Conservation (phyloP, 768 basidiomycete species). For the Tylopilus balloui region DNA sequence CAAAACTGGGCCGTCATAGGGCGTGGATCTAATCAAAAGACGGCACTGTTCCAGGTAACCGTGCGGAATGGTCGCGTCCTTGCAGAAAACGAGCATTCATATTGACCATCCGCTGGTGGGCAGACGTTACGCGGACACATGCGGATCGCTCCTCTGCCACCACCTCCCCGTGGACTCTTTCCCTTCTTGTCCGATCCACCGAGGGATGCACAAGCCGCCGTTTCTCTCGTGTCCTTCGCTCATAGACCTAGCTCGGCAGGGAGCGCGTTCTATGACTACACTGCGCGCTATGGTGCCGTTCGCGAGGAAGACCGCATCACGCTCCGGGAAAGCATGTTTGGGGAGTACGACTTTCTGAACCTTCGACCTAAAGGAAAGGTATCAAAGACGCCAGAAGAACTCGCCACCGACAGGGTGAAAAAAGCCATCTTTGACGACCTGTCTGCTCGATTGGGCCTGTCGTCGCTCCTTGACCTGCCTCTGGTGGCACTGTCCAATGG, state of each 20-base stretch:
- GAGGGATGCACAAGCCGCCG: constrained; percentile 44
- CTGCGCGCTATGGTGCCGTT: constrained; percentile 86
- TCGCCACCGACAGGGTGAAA: constrained; percentile 23
- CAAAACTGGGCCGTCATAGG: constrained; percentile 78
- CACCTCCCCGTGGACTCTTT: constrained; percentile 67
- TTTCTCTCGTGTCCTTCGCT: constrained; percentile 64
- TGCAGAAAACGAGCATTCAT: background rate
- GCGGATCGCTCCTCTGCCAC: constrained; percentile 59
- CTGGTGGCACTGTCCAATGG: constrained; percentile 86
- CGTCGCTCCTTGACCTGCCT: constrained; percentile 71
- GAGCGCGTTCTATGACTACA: constrained; percentile 87
- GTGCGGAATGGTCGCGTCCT: background rate
- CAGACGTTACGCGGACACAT: constrained; percentile 72
- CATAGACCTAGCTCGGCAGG: constrained; percentile 52
- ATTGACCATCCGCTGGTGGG: background rate
- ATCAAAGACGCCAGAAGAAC: constrained; percentile 22
- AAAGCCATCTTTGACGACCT: constrained; percentile 47
- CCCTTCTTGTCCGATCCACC: constrained; percentile 54
- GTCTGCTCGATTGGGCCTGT: constrained; percentile 53
- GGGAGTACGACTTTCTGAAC: constrained; percentile 41
- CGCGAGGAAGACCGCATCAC: constrained; percentile 81
- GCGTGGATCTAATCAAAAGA: constrained; percentile 58
- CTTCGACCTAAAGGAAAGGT: constrained; percentile 20
- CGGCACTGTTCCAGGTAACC: constrained; percentile 58
- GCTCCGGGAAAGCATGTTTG: constrained; percentile 65